These are phyloP conservation scores for Rhizopus arrhizus DNA, from an alignment of 371 early-diverging fungal species.

Conservation along the genomic window DNA sequence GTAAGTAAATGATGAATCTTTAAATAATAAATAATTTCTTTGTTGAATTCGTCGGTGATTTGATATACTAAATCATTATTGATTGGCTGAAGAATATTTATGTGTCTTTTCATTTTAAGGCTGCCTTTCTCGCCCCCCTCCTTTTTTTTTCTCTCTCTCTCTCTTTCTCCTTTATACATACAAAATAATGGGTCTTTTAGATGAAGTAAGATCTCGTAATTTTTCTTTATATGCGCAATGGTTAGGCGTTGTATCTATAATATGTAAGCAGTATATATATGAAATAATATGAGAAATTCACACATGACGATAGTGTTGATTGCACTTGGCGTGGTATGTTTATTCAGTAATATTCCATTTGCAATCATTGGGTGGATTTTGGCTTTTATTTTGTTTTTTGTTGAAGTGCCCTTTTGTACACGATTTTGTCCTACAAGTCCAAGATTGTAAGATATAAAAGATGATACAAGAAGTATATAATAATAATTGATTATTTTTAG, in stretches of 20 bases:
- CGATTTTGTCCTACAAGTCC: slow-evolving; percentile 55
- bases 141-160: slow-evolving; percentile 12
- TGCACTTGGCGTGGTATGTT: slow-evolving; percentile 37
- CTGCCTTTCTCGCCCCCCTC: background rate
- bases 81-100: slow-evolving; percentile 2
- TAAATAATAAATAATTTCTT: background rate
- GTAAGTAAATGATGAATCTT: background rate
- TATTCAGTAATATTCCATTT: slow-evolving; percentile 39
- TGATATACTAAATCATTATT: slow-evolving; percentile 1
- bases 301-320: slow-evolving; percentile 33
- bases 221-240: slow-evolving; percentile 56
- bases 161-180: slow-evolving; percentile 1
- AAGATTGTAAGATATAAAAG: slow-evolving; percentile 38
- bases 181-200: slow-evolving; percentile 45
- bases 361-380: slow-evolving; percentile 52
- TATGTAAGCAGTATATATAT: slow-evolving; percentile 32
- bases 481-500: slow-evolving; percentile 15
- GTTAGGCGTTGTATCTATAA: slow-evolving; percentile 48
- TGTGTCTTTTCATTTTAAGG: background rate
- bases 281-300: background rate
- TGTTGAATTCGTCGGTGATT: background rate
- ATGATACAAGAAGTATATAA: background rate
- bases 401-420: slow-evolving; percentile 49
- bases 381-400: slow-evolving; percentile 50
- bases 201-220: slow-evolving; percentile 50